Conservation (phyloP, 2,329 filamentous ascomycete species). For the Fusarium buharicum region DNA sequence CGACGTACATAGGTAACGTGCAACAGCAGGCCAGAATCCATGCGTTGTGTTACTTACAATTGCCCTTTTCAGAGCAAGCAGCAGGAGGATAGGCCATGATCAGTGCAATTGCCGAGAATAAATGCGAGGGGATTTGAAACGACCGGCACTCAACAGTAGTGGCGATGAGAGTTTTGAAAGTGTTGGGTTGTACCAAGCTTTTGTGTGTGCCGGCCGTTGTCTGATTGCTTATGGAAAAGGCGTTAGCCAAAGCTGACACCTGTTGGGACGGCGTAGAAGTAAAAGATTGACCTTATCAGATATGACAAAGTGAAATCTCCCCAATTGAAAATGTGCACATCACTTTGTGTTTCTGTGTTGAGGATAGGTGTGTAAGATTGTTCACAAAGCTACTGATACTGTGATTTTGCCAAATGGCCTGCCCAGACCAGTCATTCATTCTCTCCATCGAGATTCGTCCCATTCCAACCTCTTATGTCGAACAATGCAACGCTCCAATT, state of each 20-base stretch:
- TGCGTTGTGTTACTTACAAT: constrained; percentile 23
- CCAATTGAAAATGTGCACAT: constrained; percentile 17
- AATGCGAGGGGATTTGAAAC: constrained; percentile 9
- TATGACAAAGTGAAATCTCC: constrained; percentile 17
- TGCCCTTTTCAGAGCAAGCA: constrained; percentile 16
- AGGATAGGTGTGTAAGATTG: neutral
- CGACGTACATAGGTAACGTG: constrained; percentile 2
- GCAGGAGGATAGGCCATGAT: neutral
- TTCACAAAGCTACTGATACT: neutral
- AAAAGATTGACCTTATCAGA: constrained; percentile 13
- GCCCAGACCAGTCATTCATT: constrained; percentile 5
- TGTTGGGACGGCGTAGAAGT: constrained; percentile 5
- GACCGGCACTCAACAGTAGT: neutral
- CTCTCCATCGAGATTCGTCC: constrained; percentile 7
- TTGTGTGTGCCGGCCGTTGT: constrained; percentile 12
- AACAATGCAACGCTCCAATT: constrained; percentile 27
- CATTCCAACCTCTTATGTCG: constrained; percentile 4
- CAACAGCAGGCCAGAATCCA: constrained; percentile 11
- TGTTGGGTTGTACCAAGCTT: constrained; percentile 8
- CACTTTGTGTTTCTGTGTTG: neutral
- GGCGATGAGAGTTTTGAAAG: constrained; percentile 1
- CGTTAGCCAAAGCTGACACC: constrained; percentile 1
- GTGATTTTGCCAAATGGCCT: constrained; percentile 4
- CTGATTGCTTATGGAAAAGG: constrained; percentile 12
- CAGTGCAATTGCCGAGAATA: constrained; percentile 20